phyloP scores from a whole-genome alignment of 768 basidiomycete genomes.

The Suillus subluteus region DNA sequence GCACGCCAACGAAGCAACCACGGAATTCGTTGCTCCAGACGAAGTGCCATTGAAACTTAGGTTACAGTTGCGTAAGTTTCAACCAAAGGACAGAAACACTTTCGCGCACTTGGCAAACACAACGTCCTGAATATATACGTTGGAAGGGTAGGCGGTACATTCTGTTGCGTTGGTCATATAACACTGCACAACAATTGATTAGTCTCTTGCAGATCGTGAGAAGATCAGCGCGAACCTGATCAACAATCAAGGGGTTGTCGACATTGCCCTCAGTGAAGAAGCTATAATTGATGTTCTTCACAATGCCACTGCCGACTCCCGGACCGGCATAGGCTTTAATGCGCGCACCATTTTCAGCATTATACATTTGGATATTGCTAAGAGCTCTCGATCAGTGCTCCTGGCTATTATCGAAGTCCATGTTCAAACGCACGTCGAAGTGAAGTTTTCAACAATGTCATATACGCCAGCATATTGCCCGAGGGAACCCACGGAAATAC shows the following conservation, averaged over 20 bases:
- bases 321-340: conserved; percentile 56
- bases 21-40: conserved; percentile 40
- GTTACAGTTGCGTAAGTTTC: conserved; percentile 35
- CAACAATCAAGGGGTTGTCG: conserved; percentile 45
- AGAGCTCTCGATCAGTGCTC: conserved; percentile 18
- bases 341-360: conserved; percentile 52
- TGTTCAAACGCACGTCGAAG: conserved; percentile 5
- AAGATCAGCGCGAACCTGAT: conserved; percentile 31
- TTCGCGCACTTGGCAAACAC: conserved; percentile 35
- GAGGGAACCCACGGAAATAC: conserved; percentile 53
- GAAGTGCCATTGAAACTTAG: conserved; percentile 41
- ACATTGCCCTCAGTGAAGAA: conserved; percentile 38
- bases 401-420: background rate
- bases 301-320: conserved; percentile 42
- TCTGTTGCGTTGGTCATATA: conserved; percentile 37
- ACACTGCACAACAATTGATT: conserved; percentile 30
- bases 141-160: conserved; percentile 43
- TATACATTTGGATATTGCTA: conserved; percentile 46
- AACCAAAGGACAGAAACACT: background rate
- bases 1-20: conserved; percentile 48
- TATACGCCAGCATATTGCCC: conserved; percentile 46
- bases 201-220: background rate
- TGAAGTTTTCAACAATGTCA: conserved; percentile 50
- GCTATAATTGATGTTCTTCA: conserved; percentile 29
- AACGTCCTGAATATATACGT: conserved; percentile 43